Evolutionary conservation across 495 filamentous ascomycete species (phyloP), one percentile per base, ranked within the genome.

Genomic region (Aspergillus olivimuriae): DNA sequence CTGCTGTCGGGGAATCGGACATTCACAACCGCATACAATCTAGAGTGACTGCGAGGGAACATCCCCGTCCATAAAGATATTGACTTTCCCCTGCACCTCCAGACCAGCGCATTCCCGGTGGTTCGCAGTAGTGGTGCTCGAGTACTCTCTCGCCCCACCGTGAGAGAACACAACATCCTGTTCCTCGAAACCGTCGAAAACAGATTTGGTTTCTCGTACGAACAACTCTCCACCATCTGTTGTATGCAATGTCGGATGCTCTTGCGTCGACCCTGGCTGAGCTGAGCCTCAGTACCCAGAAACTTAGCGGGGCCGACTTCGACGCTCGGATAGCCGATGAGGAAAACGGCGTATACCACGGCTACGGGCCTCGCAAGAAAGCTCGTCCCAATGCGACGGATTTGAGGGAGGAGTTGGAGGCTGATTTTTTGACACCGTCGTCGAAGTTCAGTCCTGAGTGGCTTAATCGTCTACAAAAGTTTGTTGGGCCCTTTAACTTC

Each of bases 381-480:
- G 51, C 61, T 2, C 48, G 44, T 7, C 60, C 57, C 41, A 72
- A 77, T 43, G 68, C 70, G 33, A 69, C 77, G 16, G 72, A 77
- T 9, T 63, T 89, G 28, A 82, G 82, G 47, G 64, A 72, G 30
- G 74, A 84, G 24, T 74, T 96, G 19, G 87, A 95, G 61, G 48
- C 72, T 39, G 80, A 88, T 28, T 94, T 87, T 52, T 66, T 98
- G 6, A 77, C 78, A 7, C 92, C 92, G 2, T 82, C 87, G 7
- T 73, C 80, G 5, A 69, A 69, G 2, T 96, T 97, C 63, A 84
- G 81, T 32, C 63, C 74, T 2, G 77, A 80, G 58, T 97, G 91
- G 92, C 71, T 97, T 37, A 88, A 95, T 61, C 74, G 76, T 31
- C 61, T 98, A 16, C 92, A 98, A 63, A 85, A 86, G 77, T 84